Evolutionary conservation across 208 protist species (phyloP), one percentile per base, ranked within the genome.

Genomic region (Wallacemonas rigidus): DNA sequence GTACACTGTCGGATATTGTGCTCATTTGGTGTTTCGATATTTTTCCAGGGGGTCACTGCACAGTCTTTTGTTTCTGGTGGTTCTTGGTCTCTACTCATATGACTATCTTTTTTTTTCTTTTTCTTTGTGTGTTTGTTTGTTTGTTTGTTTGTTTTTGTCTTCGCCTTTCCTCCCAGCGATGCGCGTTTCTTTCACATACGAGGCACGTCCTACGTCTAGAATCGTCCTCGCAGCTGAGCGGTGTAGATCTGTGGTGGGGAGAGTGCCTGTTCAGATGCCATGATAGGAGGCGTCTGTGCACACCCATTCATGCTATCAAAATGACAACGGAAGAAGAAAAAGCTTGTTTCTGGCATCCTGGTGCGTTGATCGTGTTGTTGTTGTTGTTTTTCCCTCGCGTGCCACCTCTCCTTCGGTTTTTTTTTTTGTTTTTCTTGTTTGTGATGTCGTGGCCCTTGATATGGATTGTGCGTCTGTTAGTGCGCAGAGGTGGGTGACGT

Each of bases 131-230:
- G 26, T 26, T 26, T 26, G 26, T 26, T 0, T 26, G 26, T 26
- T 26, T 26, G 26, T 64, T 26, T 64, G 9, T 12, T 57, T 71
- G 4, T n/a, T 71, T 71, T 53, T 57, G n/a, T 43, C 6, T 57
- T 69, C 38, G 51, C 48, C 50, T 36, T 9, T 35, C 51, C 26
- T 26, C 26, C 26, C 26, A 26, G 26, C 26, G 26, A 26, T 26
- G 26, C 26, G 26, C 26, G 47, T 50, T 67, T 67, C 62, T 54
- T 67, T n/a, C 51, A 67, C 35, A 62, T 62, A 41, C 56, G 56
- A 17, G 47, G 41, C 41, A 67, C 47, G 41, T 67, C 47, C 62
- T 51, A 11, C 41, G 41, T 51, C n/a, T 11, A 48, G 47, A 67
- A 67, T 26, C 26, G 26, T 26, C 26, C 26, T 26, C 26, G 26